A percentile compares a stretch with the other conserved stretches of the same genome.
phyloP scores from a whole-genome alignment of 192 early-diverging fungal genomes.

The Coemansia sp. region DNA sequence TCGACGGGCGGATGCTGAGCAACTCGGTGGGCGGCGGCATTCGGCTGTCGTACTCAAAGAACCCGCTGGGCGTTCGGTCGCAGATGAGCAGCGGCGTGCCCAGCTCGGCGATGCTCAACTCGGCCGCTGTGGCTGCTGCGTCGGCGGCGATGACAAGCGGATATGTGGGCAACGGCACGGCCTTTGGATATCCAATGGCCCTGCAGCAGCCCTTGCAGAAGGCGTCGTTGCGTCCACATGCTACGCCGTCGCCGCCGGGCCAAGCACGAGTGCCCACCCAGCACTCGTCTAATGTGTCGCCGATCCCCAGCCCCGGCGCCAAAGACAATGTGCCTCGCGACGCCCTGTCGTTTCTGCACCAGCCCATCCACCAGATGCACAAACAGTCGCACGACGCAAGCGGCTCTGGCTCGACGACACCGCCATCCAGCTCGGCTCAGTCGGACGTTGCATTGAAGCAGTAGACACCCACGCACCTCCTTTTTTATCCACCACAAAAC shows the following conservation, averaged over 20 bases:
- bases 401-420: conserved; percentile 30
- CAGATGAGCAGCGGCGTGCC: conserved; percentile 21
- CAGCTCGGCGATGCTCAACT: conserved; percentile 20
- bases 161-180: conserved; percentile 21
- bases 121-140: conserved; percentile 21
- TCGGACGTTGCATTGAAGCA: conserved; percentile 38
- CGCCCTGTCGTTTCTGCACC: conserved; percentile 53
- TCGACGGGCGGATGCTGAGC: conserved; percentile 79
- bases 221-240: background rate
- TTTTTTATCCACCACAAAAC: no score
- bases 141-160: conserved; percentile 20
- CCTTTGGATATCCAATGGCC: conserved; percentile 32
- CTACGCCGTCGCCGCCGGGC: conserved; percentile 39
- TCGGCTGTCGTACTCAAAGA: conserved; percentile 94
- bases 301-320: conserved; percentile 41
- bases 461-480: background rate
- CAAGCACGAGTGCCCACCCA: conserved; percentile 13
- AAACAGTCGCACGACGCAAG: conserved; percentile 30
- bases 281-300: conserved; percentile 36
- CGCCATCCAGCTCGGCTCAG: conserved; percentile 18
- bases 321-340: conserved; percentile 37
- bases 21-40: conserved; percentile 93
- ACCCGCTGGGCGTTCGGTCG: conserved; percentile 86
- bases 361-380: conserved; percentile 52
- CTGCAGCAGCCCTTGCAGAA: conserved; percentile 20